Evolutionary conservation across 2,329 filamentous ascomycete species (phyloP).

Genomic region (Aureobasidium vineae): DNA sequence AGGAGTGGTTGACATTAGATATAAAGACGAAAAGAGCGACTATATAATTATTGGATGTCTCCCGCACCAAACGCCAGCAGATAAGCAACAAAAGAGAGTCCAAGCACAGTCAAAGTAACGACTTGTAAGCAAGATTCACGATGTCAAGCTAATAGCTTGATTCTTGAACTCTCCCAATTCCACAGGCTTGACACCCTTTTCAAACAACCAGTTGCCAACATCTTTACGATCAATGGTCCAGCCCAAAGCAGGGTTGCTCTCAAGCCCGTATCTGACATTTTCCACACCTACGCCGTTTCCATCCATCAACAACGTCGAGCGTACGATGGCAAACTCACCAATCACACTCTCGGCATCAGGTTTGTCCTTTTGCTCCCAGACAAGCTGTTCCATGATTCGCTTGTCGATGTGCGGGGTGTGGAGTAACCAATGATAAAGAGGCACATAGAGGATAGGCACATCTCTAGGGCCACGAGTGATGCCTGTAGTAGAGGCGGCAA

Average conservation of each 20-base stretch:
- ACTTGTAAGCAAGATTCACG: conserved; percentile 32
- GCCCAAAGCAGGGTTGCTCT: conserved; percentile 40
- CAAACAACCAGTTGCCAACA: conserved; percentile 44
- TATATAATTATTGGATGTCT: too few relatives aligned
- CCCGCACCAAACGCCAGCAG: too few relatives aligned
- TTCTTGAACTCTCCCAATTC: conserved; percentile 36
- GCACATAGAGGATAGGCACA: conserved; percentile 38
- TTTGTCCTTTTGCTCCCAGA: conserved; percentile 34
- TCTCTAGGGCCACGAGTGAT: conserved; percentile 38
- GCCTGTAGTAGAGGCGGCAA: conserved; percentile 43
- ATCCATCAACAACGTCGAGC: conserved; percentile 43
- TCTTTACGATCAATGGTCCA: conserved; percentile 42
- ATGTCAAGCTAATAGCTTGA: conserved; percentile 40
- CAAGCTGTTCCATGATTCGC: conserved; percentile 37
- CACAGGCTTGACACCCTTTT: conserved; percentile 35
- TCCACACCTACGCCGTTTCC: conserved; percentile 34
- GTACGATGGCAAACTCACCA: conserved; percentile 38
- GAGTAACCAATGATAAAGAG: conserved; percentile 41
- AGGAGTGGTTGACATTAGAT: too few relatives aligned
- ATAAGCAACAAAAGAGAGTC: too few relatives aligned
- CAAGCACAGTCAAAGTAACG: too few relatives aligned
- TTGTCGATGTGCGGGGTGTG: conserved; percentile 45
- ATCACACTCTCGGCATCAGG: conserved; percentile 31
- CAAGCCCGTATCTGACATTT: conserved; percentile 37
- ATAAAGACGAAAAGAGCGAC: too few relatives aligned